Percentiles rank a stretch among this genome's conserved stretches.
Conservation (phyloP, 2,329 filamentous ascomycete genomes). For the Apiospora sp. region DNA sequence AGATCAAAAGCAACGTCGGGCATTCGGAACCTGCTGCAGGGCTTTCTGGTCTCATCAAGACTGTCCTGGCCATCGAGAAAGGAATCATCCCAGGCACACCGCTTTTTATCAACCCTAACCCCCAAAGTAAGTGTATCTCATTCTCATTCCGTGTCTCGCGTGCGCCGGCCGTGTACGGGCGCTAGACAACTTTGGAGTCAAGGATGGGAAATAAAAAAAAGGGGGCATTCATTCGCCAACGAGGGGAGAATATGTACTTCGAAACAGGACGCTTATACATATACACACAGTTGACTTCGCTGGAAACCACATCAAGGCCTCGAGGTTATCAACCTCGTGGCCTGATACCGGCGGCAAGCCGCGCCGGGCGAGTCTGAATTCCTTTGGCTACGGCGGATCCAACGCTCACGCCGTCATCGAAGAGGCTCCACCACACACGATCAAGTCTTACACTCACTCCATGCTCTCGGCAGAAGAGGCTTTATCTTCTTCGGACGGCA, state of each 20-base stretch:
- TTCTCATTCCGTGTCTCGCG: background rate
- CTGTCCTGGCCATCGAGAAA: slow-evolving; percentile 40
- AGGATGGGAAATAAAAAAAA: too few species aligned
- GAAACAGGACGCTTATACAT: slow-evolving; percentile 6
- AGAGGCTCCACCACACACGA: background rate
- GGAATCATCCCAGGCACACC: slow-evolving; percentile 39
- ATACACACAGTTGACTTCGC: slow-evolving; percentile 35
- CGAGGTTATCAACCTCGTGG: slow-evolving; percentile 33
- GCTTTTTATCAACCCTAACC: slow-evolving; percentile 32
- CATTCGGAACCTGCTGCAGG: slow-evolving; percentile 42
- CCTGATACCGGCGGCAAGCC: slow-evolving; percentile 27
- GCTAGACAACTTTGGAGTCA: too few species aligned
- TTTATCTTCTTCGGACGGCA: background rate
- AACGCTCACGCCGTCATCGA: slow-evolving; percentile 43
- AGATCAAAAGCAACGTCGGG: slow-evolving; percentile 43
- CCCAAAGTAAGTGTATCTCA: slow-evolving; percentile 25
- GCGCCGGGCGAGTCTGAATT: slow-evolving; percentile 42
- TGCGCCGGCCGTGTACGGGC: too few species aligned
- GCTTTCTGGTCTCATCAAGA: slow-evolving; percentile 42
- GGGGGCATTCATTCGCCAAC: too few species aligned
- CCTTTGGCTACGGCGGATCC: slow-evolving; percentile 46
- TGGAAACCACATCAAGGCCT: slow-evolving; percentile 29
- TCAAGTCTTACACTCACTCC: background rate
- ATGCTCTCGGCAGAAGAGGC: background rate
- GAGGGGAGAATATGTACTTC: too few species aligned